Percentiles rank a stretch among this genome's conserved stretches.
Evolutionary conservation across 306 rosid genomes (phyloP).

Genomic region (Erythrophleum fordii): DNA sequence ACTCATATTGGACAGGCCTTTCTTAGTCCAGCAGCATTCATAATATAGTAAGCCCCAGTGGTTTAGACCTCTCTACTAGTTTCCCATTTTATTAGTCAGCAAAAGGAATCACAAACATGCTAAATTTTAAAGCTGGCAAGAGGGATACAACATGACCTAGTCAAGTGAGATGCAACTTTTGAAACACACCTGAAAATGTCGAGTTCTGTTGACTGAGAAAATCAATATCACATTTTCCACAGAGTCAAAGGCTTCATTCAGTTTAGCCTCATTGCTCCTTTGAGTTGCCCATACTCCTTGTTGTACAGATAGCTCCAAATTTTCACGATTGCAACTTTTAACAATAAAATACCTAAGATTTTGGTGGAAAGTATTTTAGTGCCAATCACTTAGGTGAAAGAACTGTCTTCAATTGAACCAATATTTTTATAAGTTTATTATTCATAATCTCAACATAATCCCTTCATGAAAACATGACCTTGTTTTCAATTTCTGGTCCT

Average conservation of each 20-base stretch:
- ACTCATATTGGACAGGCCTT: background rate
- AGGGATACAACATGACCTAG: slow-evolving; percentile 14
- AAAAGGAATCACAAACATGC: slow-evolving; percentile 23
- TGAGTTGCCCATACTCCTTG: slow-evolving; percentile 99
- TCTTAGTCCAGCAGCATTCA: slow-evolving; percentile 19
- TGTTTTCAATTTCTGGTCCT: slow-evolving; percentile 26
- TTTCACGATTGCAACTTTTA: slow-evolving; percentile 99
- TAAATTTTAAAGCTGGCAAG: slow-evolving; percentile 15
- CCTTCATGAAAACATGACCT: slow-evolving; percentile 29
- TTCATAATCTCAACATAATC: slow-evolving; percentile 8
- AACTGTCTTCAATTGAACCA: slow-evolving; percentile 30
- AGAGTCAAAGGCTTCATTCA: slow-evolving; percentile 96
- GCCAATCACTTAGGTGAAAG: slow-evolving; percentile 31
- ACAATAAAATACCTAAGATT: slow-evolving; percentile 96
- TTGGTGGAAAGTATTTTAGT: slow-evolving; percentile 52
- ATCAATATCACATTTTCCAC: slow-evolving; percentile 93
- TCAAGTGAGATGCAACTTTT: slow-evolving; percentile 25
- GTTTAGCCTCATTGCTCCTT: slow-evolving; percentile 98
- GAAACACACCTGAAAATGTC: slow-evolving; percentile 91
- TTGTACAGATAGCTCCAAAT: slow-evolving; percentile 98
- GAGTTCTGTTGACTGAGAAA: slow-evolving; percentile 98
- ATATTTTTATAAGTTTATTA: slow-evolving; percentile 14
- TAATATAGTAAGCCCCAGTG: background rate
- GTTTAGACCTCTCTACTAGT: background rate
- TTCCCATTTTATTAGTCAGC: slow-evolving; percentile 21